Evolutionary conservation across 2,329 filamentous ascomycete species (phyloP).

Genomic region (Pseudogymnoascus sp.): DNA sequence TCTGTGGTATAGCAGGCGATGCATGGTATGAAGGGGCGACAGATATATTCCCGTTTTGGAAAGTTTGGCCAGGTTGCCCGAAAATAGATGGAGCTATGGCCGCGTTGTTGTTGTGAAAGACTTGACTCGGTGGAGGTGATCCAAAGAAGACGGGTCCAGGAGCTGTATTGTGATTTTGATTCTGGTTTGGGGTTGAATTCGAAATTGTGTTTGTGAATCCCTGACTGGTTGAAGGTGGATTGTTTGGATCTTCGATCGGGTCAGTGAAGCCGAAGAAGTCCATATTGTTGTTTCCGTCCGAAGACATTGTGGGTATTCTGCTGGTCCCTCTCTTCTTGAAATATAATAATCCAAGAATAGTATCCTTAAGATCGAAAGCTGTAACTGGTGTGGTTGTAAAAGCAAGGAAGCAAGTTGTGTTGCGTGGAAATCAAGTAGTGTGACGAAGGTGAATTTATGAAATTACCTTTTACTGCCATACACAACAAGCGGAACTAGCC

Average conservation of each 20-base stretch:
- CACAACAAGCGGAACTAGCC: background rate
- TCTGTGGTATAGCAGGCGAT: background rate
- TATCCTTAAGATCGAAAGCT: background rate
- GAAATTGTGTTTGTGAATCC: background rate
- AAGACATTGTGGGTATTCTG: background rate
- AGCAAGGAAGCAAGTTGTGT: background rate
- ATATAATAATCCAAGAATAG: background rate
- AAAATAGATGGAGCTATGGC: background rate
- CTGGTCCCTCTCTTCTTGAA: background rate
- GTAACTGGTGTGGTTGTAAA: background rate
- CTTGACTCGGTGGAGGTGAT: background rate
- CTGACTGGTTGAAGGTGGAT: background rate
- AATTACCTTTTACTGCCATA: background rate
- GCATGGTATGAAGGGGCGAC: background rate
- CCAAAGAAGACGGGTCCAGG: background rate
- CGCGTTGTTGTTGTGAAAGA: background rate
- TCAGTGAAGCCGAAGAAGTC: background rate
- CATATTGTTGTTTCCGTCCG: background rate
- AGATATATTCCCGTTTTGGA: background rate
- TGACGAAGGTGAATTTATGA: background rate
- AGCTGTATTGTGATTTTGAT: background rate
- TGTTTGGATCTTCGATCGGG: background rate
- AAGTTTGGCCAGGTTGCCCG: background rate
- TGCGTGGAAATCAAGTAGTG: background rate
- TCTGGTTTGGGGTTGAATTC: background rate